phyloP scores from a whole-genome alignment of 2,329 filamentous ascomycete genomes.

The Ascochyta pisi region DNA sequence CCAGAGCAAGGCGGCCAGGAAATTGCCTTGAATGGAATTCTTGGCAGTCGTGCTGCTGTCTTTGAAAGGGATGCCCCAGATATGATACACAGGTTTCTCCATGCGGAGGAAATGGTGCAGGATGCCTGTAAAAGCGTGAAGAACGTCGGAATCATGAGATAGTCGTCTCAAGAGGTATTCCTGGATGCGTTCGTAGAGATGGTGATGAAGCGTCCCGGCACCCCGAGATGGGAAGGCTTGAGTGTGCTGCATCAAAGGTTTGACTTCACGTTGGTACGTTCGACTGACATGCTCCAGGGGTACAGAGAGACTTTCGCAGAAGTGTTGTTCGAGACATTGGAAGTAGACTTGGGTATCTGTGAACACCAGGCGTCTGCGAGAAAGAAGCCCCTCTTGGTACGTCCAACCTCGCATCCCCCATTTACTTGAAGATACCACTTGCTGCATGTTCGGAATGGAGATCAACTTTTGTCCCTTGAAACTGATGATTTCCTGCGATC shows the following conservation, averaged over 20 bases:
- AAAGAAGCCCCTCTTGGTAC: slow-evolving; percentile 50
- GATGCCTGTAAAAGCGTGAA: slow-evolving; percentile 1
- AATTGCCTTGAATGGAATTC: neutral
- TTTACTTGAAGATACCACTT: slow-evolving; percentile 25
- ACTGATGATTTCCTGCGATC: neutral
- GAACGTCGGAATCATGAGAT: slow-evolving; percentile 1
- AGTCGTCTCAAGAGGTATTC: neutral
- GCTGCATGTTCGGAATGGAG: neutral
- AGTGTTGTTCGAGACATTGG: slow-evolving; percentile 29
- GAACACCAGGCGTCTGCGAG: slow-evolving; percentile 47
- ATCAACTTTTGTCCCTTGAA: neutral
- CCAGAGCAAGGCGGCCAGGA: slow-evolving; percentile 3
- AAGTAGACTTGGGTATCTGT: slow-evolving; percentile 41
- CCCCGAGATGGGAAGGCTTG: neutral
- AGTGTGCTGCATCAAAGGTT: neutral
- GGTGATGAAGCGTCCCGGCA: neutral
- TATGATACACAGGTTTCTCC: neutral
- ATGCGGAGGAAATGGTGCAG: neutral
- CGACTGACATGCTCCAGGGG: neutral
- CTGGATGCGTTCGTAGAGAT: neutral
- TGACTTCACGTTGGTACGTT: neutral
- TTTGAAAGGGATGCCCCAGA: slow-evolving; percentile 6
- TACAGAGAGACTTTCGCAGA: neutral
- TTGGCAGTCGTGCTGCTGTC: neutral
- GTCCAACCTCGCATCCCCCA: slow-evolving; percentile 52